Base-by-base conservation (phyloP, 2,329 filamentous ascomycete genomes). In the Penicillium occitanis region DNA sequence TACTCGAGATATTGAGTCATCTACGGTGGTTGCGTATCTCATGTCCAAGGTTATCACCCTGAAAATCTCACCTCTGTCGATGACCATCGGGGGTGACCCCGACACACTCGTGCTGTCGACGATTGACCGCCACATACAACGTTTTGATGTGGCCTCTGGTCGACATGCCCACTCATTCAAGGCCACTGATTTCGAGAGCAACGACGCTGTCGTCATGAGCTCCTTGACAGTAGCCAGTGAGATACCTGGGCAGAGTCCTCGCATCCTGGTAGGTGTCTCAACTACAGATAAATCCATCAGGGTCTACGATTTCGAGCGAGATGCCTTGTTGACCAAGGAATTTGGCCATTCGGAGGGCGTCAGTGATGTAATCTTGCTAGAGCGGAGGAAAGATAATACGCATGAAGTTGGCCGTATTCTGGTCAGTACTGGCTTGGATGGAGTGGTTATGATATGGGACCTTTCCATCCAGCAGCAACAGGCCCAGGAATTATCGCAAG, bases 341-440 rank as follows among this genome's bases (percentile, higher is more conserved):
- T 97, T 93, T 87, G 95, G 95, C 0, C 95, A 99, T 71, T 97
- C 93, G 0, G 93, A 97, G 74, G 91, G 93, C 8, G 92, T 99
- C 69, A 96, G 91, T 61, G 93, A 93, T 67, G 88, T 96, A 19
- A 86, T 90, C 3, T 80, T 97, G 19, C 76, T 94, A 11, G 86
- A 90, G 64, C 71, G 69, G 17, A 68, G 73, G 2, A 66, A 68
- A 33, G 68, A 71, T 35, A 35, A 77, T 7, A 73, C 75, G 48
- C 85, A 86, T 17, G 81, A 83, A 17, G 79, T 81, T 30, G 75
- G 75, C 63, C 77, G 74, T 55, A 79, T 75, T 10, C 80, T 92
- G 50, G 86, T 94, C 62, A 93, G 90, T 70, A 90, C 91, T 37
- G 91, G 90, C 1, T 87, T 90, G 5, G 91, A 95, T 75, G 91